phyloP scores from a whole-genome alignment of 2,329 filamentous ascomycete genomes.

The Pseudovirgaria hyperparasitica region DNA sequence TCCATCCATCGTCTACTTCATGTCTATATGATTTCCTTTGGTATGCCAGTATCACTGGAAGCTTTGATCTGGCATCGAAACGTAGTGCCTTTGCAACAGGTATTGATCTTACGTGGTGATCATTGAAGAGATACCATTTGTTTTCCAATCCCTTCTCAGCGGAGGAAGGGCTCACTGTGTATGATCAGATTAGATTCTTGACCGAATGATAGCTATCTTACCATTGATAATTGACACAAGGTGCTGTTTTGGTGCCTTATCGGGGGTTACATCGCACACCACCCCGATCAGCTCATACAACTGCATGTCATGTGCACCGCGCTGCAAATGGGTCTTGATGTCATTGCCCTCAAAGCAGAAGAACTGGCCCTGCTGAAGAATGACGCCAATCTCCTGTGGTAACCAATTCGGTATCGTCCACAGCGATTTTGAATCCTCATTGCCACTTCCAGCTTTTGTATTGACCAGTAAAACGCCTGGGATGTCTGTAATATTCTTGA shows the following conservation, averaged over 20 bases:
- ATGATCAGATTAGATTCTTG: background rate
- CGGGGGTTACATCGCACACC: conserved; percentile 79
- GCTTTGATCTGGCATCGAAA: conserved; percentile 87
- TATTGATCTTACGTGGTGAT: conserved; percentile 79
- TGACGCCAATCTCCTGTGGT: conserved; percentile 85
- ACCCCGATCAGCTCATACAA: conserved; percentile 88
- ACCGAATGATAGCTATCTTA: conserved; percentile 22
- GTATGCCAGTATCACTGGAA: conserved; percentile 76
- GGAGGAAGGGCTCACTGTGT: conserved; percentile 52
- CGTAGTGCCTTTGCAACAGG: conserved; percentile 71
- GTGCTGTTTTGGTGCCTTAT: conserved; percentile 76
- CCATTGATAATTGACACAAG: conserved; percentile 86
- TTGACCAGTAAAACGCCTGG: conserved; percentile 85
- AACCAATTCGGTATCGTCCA: conserved; percentile 89
- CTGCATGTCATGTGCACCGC: conserved; percentile 65
- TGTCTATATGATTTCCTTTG: conserved; percentile 74
- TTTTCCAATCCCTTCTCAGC: conserved; percentile 45
- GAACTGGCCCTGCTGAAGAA: conserved; percentile 81
- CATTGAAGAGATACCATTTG: conserved; percentile 94
- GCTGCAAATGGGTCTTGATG: conserved; percentile 64
- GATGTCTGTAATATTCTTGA: conserved; percentile 70
- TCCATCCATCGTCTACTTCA: conserved; percentile 76
- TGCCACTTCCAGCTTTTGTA: conserved; percentile 55
- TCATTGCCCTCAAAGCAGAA: conserved; percentile 93
- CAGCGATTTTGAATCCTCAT: conserved; percentile 64